Percentiles rank a stretch among this genome's conserved stretches.
Conservation (phyloP, 2,329 filamentous ascomycete species). For the Apiospora marii region DNA sequence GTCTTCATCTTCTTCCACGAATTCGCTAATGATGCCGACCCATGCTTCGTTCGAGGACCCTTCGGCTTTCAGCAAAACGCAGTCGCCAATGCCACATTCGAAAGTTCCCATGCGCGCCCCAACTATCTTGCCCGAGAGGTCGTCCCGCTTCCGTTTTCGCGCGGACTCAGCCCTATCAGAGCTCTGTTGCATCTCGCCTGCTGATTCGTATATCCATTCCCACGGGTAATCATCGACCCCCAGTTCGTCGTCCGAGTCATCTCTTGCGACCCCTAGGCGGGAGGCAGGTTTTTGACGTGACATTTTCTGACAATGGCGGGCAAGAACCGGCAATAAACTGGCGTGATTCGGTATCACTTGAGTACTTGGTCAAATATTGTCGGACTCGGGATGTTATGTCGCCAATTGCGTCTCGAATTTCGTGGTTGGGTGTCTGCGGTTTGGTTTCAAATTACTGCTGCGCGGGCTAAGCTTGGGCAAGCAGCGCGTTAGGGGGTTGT, state of each 20-base stretch:
- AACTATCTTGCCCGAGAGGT: slow-evolving; percentile 64
- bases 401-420: not conserved
- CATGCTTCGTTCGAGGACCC: slow-evolving; percentile 82
- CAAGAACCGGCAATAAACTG: not conserved
- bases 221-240: slow-evolving; percentile 75
- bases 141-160: slow-evolving; percentile 47
- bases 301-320: slow-evolving; percentile 21
- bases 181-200: slow-evolving; percentile 18
- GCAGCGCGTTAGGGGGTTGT: slow-evolving; percentile 3
- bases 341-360: not conserved
- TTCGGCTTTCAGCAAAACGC: slow-evolving; percentile 86
- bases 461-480: not conserved
- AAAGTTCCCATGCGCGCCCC: slow-evolving; percentile 86
- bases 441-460: not conserved
- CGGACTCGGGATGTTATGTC: not conserved
- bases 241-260: slow-evolving; percentile 90
- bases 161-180: slow-evolving; percentile 27
- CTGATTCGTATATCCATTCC: slow-evolving; percentile 78
- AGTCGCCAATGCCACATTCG: slow-evolving; percentile 81
- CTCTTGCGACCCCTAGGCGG: slow-evolving; percentile 65
- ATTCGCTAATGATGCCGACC: slow-evolving; percentile 88
- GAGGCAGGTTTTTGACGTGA: slow-evolving; percentile 33
- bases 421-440: not conserved
- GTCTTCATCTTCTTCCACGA: slow-evolving; percentile 76
- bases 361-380: not conserved